Evolutionary conservation across 306 rosid species (phyloP).

Genomic region (Gleditsia sinensis): DNA sequence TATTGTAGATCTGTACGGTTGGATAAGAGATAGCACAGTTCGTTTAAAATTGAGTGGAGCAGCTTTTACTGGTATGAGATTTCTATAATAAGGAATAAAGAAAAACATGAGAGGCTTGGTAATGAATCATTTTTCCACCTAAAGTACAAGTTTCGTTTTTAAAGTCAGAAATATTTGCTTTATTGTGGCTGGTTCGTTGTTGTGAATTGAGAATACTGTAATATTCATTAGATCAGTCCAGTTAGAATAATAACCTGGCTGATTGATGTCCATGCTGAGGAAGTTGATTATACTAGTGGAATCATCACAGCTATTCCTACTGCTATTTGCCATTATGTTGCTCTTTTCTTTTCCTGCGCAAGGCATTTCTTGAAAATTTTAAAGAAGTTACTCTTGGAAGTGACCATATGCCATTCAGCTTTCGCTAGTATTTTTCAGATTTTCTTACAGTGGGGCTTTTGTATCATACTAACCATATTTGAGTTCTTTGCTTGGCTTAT

Average conservation of each 20-base stretch:
- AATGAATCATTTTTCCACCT: conserved; percentile 11
- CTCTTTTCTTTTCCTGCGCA: conserved; percentile 18
- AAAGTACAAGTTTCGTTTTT: conserved; percentile 5
- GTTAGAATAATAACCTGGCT: conserved; percentile 9
- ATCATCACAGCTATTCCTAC: not conserved
- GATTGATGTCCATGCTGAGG: not conserved
- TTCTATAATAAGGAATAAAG: conserved; percentile 5
- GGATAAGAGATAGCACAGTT: not conserved
- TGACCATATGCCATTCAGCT: not conserved
- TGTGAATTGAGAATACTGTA: not conserved
- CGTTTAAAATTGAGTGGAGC: conserved; percentile 4
- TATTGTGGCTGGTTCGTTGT: conserved; percentile 13
- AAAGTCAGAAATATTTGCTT: not conserved
- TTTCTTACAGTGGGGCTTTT: not conserved
- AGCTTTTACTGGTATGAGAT: not conserved
- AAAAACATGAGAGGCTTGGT: not conserved
- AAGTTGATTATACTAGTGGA: conserved; percentile 11
- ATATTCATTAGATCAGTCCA: not conserved
- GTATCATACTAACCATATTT: conserved; percentile 14
- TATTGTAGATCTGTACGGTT: not conserved
- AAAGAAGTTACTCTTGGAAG: not conserved
- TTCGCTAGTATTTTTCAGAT: not conserved
- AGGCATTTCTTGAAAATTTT: conserved; percentile 5
- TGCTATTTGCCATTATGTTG: conserved; percentile 10
- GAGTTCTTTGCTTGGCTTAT: conserved; percentile 17